These are phyloP conservation scores for Boletales sp. DNA, from an alignment of 768 basidiomycete genomes.

Conservation along the genomic window DNA sequence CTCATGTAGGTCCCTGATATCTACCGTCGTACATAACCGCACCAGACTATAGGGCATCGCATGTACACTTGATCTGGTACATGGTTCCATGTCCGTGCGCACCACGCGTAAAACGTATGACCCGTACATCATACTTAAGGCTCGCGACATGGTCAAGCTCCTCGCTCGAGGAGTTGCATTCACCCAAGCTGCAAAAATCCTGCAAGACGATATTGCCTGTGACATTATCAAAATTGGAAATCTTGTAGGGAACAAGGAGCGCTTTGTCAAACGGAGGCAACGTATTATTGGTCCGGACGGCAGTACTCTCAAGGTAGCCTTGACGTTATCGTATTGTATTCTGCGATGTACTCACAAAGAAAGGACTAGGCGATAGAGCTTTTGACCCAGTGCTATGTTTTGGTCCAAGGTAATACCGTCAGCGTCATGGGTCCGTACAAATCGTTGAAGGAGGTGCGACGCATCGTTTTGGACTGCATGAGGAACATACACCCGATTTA, in stretches of 20 bases:
- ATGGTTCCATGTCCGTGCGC: conserved; percentile 95
- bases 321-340: background rate
- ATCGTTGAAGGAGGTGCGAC: conserved; percentile 90
- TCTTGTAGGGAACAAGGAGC: conserved; percentile 90
- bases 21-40: conserved; percentile 1
- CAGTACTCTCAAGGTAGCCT: conserved; percentile 85
- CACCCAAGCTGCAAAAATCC: conserved; percentile 80
- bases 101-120: conserved; percentile 98
- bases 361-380: conserved; percentile 85
- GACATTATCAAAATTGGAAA: conserved; percentile 99
- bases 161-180: conserved; percentile 89
- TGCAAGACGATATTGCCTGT: conserved; percentile 87
- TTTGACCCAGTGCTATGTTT: conserved; percentile 92
- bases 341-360: conserved; percentile 1
- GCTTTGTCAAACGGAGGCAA: conserved; percentile 94
- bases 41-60: conserved; percentile 61
- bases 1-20: conserved; percentile 52
- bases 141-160: conserved; percentile 92
- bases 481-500: conserved; percentile 99
- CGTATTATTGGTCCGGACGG: conserved; percentile 97
- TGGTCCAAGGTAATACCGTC: conserved; percentile 98
- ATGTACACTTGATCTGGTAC: conserved; percentile 90
- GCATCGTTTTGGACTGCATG: conserved; percentile 99
- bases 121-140: conserved; percentile 94
- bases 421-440: conserved; percentile 98